phyloP scores from a whole-genome alignment of 2,329 filamentous ascomycete species.

The Cercospora berteroae region DNA sequence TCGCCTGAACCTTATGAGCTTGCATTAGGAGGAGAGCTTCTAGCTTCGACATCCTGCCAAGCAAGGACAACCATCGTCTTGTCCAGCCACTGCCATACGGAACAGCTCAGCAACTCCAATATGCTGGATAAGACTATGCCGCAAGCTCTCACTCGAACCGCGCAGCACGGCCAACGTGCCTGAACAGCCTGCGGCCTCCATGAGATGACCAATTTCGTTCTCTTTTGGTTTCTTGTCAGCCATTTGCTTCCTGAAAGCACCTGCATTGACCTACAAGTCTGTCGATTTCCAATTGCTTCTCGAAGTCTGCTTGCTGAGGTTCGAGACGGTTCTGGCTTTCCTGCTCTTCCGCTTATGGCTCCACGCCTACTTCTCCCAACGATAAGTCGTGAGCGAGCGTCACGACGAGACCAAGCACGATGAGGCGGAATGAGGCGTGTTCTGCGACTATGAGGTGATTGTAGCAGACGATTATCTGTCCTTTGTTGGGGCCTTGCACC shows the following conservation, averaged over 20 bases:
- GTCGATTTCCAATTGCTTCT: not conserved
- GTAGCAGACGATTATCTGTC: not conserved
- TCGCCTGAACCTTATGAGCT: not conserved
- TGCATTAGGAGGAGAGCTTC: not conserved
- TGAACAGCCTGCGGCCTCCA: not conserved
- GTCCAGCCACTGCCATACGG: no score
- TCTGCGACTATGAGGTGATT: not conserved
- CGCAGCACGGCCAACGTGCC: not conserved
- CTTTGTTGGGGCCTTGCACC: not conserved
- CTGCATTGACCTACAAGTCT: not conserved
- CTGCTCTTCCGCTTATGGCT: not conserved
- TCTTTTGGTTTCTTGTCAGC: not conserved
- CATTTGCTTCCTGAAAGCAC: not conserved
- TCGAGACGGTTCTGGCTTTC: not conserved
- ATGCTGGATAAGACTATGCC: not conserved
- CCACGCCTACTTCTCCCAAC: not conserved
- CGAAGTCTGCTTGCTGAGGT: not conserved
- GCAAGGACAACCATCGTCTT: not conserved
- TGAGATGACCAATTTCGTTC: not conserved
- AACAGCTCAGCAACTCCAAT: not conserved
- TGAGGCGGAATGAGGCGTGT: not conserved
- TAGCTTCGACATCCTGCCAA: not conserved
- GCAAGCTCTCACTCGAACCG: not conserved
- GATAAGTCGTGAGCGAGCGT: not conserved
- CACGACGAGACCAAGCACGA: not conserved